Evolutionary conservation across 1,284 basidiomycete genomes (phyloP), one percentile per base, ranked within the genome.

Genomic region (Rhodotorula sp.): DNA sequence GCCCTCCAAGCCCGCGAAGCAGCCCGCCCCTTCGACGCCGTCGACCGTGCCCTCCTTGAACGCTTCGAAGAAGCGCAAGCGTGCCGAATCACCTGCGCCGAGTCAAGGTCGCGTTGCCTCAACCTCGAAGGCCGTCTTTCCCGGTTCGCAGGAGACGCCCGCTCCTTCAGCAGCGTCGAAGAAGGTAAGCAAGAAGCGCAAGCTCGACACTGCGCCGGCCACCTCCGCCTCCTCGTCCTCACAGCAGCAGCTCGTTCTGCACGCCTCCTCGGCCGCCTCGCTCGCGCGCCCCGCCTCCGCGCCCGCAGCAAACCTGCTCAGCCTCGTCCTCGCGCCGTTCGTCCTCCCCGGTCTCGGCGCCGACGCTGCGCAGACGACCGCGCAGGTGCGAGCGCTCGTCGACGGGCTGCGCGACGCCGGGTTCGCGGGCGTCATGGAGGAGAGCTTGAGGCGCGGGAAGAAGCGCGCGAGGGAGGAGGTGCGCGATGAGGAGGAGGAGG

Each of bases 111-210:
- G 39, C 19, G 29, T 17, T 41, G 39, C 37, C 4, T 25, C 57
- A n/a, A 17, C 53, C 3, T 13, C 54, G 3, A 22, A 19, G 32
- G 2, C 36, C 1, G 37, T 60, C 15, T 15, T 51, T n/a, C 2
- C 50, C 27, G 1, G n/a, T 3, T 15, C n/a, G 50, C 50, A n/a
- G 50, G 10, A 13, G 4, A n/a, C n/a, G n/a, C 41, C 57, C 36
- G 59, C 48, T 10, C 12, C 46, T 7, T 27, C 61, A 13, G 13
- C 68, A 21, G 4, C 57, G n/a, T 25, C 48, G 0, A 61, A 41
- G 5, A 54, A 64, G 39, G 12, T 48, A n/a, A n/a, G n/a, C 41
- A 71, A 71, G 59, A 71, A 71, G 54, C 70, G 70, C 57, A 71
- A 71, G 34, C 32, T 71, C 50, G 69, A 55, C 53, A 41, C 54